Evolutionary conservation across 441 rosid genomes (phyloP).

Genomic region (Lepidium campestre): DNA sequence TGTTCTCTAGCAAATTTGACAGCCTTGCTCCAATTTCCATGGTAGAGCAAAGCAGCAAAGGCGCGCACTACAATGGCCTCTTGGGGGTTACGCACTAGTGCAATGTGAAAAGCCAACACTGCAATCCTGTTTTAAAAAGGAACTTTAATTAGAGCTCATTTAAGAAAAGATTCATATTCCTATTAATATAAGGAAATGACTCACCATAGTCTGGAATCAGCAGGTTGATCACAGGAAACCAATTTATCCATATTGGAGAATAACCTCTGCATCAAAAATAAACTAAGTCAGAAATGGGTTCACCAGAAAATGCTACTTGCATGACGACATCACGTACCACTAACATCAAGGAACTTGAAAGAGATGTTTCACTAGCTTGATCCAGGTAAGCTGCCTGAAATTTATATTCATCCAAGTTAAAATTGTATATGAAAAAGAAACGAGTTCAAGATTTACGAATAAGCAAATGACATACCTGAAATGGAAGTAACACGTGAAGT

Average conservation of each 20-base stretch:
- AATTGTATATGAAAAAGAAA: neutral
- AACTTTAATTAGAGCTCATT: constrained; percentile 1
- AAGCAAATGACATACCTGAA: constrained; percentile 51
- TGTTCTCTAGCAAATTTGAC: constrained; percentile 52
- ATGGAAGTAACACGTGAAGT: constrained; percentile 69
- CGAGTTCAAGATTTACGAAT: constrained; percentile 6
- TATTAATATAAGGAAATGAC: constrained; percentile 10
- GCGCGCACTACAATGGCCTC: constrained; percentile 60
- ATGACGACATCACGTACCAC: constrained; percentile 48
- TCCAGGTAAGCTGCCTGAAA: constrained; percentile 79
- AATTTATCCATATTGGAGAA: constrained; percentile 73
- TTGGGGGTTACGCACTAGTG: constrained; percentile 73
- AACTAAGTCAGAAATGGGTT: neutral
- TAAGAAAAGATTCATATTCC: constrained; percentile 1
- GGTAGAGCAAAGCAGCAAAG: constrained; percentile 75
- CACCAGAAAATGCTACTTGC: neutral
- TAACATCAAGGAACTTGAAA: constrained; percentile 48
- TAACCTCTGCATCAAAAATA: constrained; percentile 49
- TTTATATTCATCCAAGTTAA: constrained; percentile 22
- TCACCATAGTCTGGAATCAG: constrained; percentile 67
- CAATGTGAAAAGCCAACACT: constrained; percentile 78
- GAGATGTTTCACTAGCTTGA: constrained; percentile 33
- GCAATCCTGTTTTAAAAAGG: constrained; percentile 59
- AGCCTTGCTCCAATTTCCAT: constrained; percentile 71
- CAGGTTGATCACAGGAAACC: constrained; percentile 72